Evolutionary conservation across 2,329 filamentous ascomycete species (phyloP).

Genomic region (Neocatenulostroma microsporum): DNA sequence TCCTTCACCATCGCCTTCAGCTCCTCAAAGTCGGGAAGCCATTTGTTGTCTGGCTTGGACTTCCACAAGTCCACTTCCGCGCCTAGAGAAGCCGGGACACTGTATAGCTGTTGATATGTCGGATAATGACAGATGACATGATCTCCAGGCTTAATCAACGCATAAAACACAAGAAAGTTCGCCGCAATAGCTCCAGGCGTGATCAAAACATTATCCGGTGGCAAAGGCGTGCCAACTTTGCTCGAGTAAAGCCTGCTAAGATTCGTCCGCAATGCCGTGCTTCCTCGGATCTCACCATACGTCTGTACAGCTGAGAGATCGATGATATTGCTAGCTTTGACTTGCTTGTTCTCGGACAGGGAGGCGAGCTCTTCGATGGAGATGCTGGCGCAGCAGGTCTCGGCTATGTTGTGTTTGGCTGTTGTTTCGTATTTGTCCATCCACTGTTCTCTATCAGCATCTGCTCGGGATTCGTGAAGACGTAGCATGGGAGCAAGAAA

Average conservation of each 20-base stretch:
- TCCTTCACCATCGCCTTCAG: conserved; percentile 56
- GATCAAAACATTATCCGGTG: conserved; percentile 61
- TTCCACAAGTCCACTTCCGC: conserved; percentile 73
- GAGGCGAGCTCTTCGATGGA: conserved; percentile 59
- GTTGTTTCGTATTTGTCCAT: conserved; percentile 49
- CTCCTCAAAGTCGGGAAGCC: conserved; percentile 59
- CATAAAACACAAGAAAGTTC: conserved; percentile 74
- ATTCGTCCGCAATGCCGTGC: conserved; percentile 53
- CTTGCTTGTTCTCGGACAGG: conserved; percentile 50
- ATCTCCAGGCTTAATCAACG: conserved; percentile 63
- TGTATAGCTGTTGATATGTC: conserved; percentile 78
- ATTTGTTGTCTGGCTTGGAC: conserved; percentile 56
- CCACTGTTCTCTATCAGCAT: conserved; percentile 37
- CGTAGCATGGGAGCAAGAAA: too few species aligned
- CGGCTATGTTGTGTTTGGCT: conserved; percentile 62
- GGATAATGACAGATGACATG: conserved; percentile 83
- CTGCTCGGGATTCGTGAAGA: too few species aligned
- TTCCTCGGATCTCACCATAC: conserved; percentile 68
- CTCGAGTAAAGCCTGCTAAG: conserved; percentile 59
- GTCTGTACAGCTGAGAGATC: conserved; percentile 54
- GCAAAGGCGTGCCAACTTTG: conserved; percentile 41
- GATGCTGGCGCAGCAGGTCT: conserved; percentile 69
- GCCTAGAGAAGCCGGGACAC: conserved; percentile 64
- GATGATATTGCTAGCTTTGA: conserved; percentile 35
- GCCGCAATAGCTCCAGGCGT: conserved; percentile 74